phyloP scores from a whole-genome alignment of 1,284 basidiomycete genomes.

The Trichosporon inkin region DNA sequence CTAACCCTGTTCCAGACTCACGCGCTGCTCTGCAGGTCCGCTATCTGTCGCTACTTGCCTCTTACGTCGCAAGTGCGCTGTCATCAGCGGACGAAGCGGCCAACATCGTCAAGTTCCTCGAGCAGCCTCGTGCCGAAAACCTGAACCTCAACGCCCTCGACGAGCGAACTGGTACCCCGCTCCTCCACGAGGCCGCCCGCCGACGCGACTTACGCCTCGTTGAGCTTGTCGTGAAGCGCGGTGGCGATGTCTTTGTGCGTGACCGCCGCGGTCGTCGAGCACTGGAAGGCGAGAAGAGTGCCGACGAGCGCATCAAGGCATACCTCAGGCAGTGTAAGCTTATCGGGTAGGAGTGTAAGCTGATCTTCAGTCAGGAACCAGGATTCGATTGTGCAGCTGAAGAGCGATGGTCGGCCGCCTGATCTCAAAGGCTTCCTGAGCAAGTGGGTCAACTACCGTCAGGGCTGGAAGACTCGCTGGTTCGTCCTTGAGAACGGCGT shows the following conservation, averaged over 20 bases:
- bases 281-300: conserved; percentile 60
- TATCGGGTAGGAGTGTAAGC: conserved; percentile 25
- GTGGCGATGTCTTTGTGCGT: conserved; percentile 84
- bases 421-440: conserved; percentile 62
- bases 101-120: conserved; percentile 53
- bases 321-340: conserved; percentile 75
- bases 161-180: conserved; percentile 67
- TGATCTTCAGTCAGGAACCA: conserved; percentile 67
- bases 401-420: conserved; percentile 55
- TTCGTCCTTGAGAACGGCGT: conserved; percentile 86
- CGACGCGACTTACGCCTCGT: conserved; percentile 77
- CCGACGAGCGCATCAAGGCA: conserved; percentile 69
- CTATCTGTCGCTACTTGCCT: conserved; percentile 67
- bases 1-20: conserved; percentile 58
- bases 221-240: conserved; percentile 75
- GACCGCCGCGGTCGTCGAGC: conserved; percentile 74
- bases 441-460: conserved; percentile 49
- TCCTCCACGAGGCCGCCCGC: conserved; percentile 82
- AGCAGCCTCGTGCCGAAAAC: conserved; percentile 51
- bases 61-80: conserved; percentile 64
- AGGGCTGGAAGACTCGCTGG: conserved; percentile 89
- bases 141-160: conserved; percentile 58
- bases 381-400: conserved; percentile 54
- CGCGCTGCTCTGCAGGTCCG: conserved; percentile 71
- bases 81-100: conserved; percentile 39